Percentiles rank a stretch among this genome's conserved stretches.
Conservation (phyloP, 768 basidiomycete genomes). For the Mycena pura region DNA sequence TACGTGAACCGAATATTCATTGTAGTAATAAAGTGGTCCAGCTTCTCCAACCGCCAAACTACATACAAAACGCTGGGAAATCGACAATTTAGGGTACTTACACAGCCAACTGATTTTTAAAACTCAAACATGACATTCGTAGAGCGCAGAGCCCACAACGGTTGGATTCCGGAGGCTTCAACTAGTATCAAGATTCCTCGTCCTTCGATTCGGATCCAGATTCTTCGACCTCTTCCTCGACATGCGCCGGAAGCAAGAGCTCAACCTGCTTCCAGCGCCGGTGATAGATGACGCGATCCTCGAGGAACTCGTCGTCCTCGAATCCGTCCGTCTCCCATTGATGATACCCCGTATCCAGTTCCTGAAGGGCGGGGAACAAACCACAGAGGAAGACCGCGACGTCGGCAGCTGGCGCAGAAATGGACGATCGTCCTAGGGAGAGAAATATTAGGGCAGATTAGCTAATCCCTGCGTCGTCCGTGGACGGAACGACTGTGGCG, state of each 20-base stretch:
- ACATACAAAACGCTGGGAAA: too few species aligned
- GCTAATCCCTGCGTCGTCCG: background rate
- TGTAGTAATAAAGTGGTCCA: too few species aligned
- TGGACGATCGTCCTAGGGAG: background rate
- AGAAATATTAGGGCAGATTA: background rate
- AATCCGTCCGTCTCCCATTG: background rate
- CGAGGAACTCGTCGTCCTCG: background rate
- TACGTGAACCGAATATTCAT: too few species aligned
- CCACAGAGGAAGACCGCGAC: background rate
- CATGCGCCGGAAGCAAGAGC: slow-evolving; percentile 9
- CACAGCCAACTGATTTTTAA: background rate
- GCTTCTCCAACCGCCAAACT: too few species aligned
- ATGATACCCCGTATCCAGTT: background rate
- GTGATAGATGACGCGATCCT: background rate
- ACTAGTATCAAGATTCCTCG: background rate
- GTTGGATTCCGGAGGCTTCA: background rate
- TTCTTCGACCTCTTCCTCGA: background rate
- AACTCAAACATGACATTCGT: background rate
- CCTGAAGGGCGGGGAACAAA: background rate
- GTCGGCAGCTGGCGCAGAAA: background rate
- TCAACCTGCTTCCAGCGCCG: slow-evolving; percentile 6
- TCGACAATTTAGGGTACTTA: too few species aligned
- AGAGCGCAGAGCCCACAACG: background rate
- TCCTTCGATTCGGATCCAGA: background rate
- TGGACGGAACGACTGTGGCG: background rate